Base-by-base conservation (phyloP, 306 rosid genomes). In the Sophora flavescens region DNA sequence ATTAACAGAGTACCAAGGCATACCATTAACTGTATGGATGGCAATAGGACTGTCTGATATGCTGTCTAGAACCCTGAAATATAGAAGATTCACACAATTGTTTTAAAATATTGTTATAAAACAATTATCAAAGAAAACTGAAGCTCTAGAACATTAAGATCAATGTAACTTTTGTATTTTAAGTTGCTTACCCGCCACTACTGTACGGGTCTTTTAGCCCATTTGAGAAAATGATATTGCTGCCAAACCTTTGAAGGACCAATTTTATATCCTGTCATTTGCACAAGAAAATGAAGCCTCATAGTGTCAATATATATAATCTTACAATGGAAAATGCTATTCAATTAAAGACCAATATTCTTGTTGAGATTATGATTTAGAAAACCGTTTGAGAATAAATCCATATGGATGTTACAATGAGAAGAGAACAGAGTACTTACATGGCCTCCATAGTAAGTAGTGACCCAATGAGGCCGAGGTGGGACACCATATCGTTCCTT, bases 171-270 rank as follows among this genome's bases (percentile, higher is more conserved):
- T 68, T 38, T 17, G 36, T n/a, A 58, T 48, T 30, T 30, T 30
- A 30, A 2, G 14, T n/a, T 47, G 39, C 45, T 78, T 87, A 89
- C 94, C 93, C 91, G 76, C 88, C 90, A 30, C 62, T 79, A 38
- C 94, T 86, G 1, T 68, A 91, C 53, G 94, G 94, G 68, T 91
- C 92, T 84, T 53, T 81, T 8, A 91, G 78, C 47, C 94, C 97
- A 78, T 91, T 91, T 1, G 92, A 89, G 89, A 91, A 89, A 47
- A 89, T 86, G 14, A 91, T 89, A 78, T 88, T 88, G 86, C 94
- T 86, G 1, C 78, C 92, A 54, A 89, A 91, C 36, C 53, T 84
- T 8, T 72, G 73, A 56, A 91, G 94, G 5, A 81, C 61, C 75
- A 82, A 39, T 59, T 86, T 81, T 71, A 86, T 72, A 76, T 88